Evolutionary conservation across 208 protist genomes (phyloP).

Genomic region (Paratrypanosoma confusum): DNA sequence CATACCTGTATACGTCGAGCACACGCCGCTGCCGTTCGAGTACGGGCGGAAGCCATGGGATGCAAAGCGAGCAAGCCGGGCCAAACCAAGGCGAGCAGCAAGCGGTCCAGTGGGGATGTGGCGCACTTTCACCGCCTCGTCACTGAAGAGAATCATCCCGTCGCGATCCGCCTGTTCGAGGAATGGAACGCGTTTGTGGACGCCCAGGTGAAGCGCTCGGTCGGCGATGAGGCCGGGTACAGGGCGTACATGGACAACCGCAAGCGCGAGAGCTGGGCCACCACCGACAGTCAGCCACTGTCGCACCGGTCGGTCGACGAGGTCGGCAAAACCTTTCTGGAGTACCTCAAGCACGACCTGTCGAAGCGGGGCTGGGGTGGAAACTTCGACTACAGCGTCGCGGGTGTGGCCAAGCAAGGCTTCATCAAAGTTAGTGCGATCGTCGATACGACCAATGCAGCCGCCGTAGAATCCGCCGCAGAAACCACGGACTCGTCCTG

Average conservation of each 20-base stretch:
- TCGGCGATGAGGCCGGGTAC: conserved; percentile 20
- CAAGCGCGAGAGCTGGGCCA: conserved; percentile 57
- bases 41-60: conserved; percentile 42
- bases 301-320: conserved; percentile 68
- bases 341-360: conserved; percentile 64
- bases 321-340: conserved; percentile 76
- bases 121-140: conserved; percentile 43
- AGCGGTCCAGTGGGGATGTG: conserved; percentile 9
- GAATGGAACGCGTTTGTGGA: conserved; percentile 56
- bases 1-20: no score
- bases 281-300: conserved; percentile 25
- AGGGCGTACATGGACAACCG: conserved; percentile 15
- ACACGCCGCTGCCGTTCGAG: no score
- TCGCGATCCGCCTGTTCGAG: conserved; percentile 50
- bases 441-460: conserved; percentile 23
- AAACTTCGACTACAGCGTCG: conserved; percentile 78
- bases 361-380: conserved; percentile 58
- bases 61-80: conserved; percentile 31
- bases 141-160: conserved; percentile 34
- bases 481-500: no score
- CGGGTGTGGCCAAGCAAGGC: conserved; percentile 53
- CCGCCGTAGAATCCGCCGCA: no score
- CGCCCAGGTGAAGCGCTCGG: conserved; percentile 21
- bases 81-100: conserved; percentile 3
- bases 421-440: conserved; percentile 59